Evolutionary conservation across 192 early-diverging fungal genomes (phyloP).

Genomic region (Jimgerdemannia flammicorona): DNA sequence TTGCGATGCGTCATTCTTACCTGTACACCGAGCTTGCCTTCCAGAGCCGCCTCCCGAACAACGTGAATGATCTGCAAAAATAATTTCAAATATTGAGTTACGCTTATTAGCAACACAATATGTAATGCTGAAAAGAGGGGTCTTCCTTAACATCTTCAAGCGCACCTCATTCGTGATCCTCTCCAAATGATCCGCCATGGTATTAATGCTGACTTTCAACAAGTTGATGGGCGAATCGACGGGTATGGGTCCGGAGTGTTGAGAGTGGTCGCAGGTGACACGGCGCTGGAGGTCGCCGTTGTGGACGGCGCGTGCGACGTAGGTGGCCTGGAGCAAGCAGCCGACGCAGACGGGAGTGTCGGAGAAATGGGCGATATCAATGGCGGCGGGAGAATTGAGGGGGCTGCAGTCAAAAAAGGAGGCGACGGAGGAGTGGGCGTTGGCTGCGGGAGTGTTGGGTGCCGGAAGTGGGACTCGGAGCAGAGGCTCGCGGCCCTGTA

Average conservation of each 20-base stretch:
- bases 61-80: slow-evolving; percentile 55
- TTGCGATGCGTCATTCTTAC: slow-evolving; percentile 6
- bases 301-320: slow-evolving; percentile 41
- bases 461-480: neutral
- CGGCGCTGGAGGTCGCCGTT: slow-evolving; percentile 39
- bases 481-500: neutral
- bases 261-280: slow-evolving; percentile 36
- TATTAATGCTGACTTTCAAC: slow-evolving; percentile 50
- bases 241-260: slow-evolving; percentile 4
- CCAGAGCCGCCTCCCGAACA: slow-evolving; percentile 63
- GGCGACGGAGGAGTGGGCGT: neutral
- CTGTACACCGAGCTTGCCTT: slow-evolving; percentile 73
- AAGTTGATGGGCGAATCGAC: slow-evolving; percentile 27
- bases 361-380: neutral
- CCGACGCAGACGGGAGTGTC: slow-evolving; percentile 38
- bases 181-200: slow-evolving; percentile 58
- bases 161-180: slow-evolving; percentile 37
- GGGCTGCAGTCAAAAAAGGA: neutral
- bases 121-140: too few species aligned
- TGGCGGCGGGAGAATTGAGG: neutral
- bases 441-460: neutral
- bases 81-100: neutral
- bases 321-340: slow-evolving; percentile 43
- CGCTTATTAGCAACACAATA: too few species aligned
- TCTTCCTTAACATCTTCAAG: neutral